Base-by-base conservation (phyloP, 495 filamentous ascomycete genomes). In the Ramalina peruviana region DNA sequence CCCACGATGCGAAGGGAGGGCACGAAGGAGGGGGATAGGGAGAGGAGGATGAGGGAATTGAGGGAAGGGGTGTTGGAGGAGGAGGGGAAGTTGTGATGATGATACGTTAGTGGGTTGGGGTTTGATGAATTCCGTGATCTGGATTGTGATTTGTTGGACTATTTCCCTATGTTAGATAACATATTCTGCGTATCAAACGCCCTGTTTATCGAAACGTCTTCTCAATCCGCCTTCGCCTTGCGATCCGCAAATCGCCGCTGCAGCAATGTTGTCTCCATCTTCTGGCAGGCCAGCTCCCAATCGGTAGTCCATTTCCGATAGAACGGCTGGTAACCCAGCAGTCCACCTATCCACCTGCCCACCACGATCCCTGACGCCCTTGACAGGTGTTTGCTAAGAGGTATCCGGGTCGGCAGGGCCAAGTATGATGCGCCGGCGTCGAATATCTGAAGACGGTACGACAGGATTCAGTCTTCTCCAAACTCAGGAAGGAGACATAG, bases 251-350 rank as follows among this genome's bases (percentile, higher is more conserved):
- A 30, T 6, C 26, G 55, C 12, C 52, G 46, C 36, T 68, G 65
- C 41, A 70, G 71, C 27, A 58, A 47, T 6, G 58, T 62, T 36
- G 43, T 54, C 42, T 67, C 56, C 72, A 74, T 74, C 54, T 70
- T 68, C 20, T 46, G 46, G 40, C 68, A 69, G 0, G 72, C 72
- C 16, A 56, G 53, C 6, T 71, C 63, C 73, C 72, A 76, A 47
- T 76, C 73, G 2, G 68, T 70, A 5, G 73, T 76, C 62, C 69
- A 75, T 54, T 74, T 60, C 13, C 53, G 52, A 52, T 67, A 67
- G 46, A 71, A 76, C 0, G 73, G 73, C 55, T 68, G 65, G 54
- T 77, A 77, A 9, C 73, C 73, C 1, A 77, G 54, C n/a, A 73
- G 40, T 1, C 62, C 67, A 20, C 70, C 72, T 19, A 76, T 52